Evolutionary conservation across 768 basidiomycete genomes (phyloP).

Genomic region (Pholiota microspora): DNA sequence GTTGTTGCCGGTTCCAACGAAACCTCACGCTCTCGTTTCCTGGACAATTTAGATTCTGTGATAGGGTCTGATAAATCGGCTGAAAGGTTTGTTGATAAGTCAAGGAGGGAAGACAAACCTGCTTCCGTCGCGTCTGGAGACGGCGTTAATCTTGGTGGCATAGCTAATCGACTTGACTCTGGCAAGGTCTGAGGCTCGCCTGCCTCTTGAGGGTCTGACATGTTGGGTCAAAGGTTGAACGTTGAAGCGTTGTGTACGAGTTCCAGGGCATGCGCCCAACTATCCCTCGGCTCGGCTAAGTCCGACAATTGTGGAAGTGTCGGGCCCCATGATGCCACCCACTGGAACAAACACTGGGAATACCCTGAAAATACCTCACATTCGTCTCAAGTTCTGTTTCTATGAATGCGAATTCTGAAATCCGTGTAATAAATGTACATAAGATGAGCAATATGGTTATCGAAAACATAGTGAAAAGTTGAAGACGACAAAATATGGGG

Average conservation of each 20-base stretch:
- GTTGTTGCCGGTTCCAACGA: conserved; percentile 67
- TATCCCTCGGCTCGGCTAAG: conserved; percentile 35
- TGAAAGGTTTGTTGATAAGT: conserved; percentile 17
- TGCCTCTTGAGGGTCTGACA: conserved; percentile 21
- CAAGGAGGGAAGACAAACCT: conserved; percentile 33
- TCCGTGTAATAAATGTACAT: neutral
- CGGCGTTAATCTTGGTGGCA: conserved; percentile 39
- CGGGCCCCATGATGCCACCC: neutral
- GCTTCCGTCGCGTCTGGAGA: conserved; percentile 43
- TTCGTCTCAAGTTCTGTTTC: too few species aligned
- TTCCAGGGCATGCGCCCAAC: conserved; percentile 20
- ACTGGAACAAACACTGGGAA: neutral
- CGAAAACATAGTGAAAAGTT: neutral
- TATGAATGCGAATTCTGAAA: neutral
- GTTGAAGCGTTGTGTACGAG: conserved; percentile 20
- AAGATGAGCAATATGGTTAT: neutral
- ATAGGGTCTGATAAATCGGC: conserved; percentile 13
- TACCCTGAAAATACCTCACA: too few species aligned
- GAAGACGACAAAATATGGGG: neutral
- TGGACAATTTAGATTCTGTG: conserved; percentile 49
- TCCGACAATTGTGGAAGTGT: conserved; percentile 24
- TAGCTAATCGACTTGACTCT: conserved; percentile 7
- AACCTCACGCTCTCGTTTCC: conserved; percentile 77
- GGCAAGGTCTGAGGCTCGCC: conserved; percentile 15
- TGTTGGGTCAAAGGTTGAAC: conserved; percentile 16